Evolutionary conservation across 257 asterid genomes (phyloP).

Genomic region (Solanum tarapatanum): DNA sequence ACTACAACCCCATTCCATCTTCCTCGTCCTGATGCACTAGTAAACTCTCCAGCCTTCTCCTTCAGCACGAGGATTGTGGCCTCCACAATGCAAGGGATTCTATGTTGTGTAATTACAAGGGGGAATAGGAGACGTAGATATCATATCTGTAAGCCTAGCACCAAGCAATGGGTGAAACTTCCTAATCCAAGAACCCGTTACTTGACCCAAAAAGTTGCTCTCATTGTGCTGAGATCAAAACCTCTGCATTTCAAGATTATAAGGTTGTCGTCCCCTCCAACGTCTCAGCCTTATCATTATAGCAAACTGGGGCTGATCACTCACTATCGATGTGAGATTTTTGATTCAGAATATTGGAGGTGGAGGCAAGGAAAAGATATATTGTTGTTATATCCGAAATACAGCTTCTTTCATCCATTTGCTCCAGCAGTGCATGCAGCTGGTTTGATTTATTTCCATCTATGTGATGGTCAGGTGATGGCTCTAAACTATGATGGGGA

Average conservation of each 20-base stretch:
- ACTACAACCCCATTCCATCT: neutral
- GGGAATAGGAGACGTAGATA: neutral
- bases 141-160: neutral
- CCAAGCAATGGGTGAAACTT: neutral
- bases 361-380: conserved; percentile 3
- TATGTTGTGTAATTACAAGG: neutral
- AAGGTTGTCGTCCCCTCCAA: neutral
- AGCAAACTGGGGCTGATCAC: neutral
- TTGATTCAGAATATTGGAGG: conserved; percentile 3
- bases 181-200: neutral
- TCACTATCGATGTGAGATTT: neutral
- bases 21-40: neutral
- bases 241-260: conserved; percentile 5
- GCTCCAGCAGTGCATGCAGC: neutral
- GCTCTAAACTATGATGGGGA: neutral
- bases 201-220: neutral
- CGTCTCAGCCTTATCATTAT: neutral
- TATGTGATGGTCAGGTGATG: neutral
- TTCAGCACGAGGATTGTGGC: neutral
- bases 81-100: conserved; percentile 1
- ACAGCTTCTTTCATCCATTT: neutral
- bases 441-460: neutral
- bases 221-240: neutral
- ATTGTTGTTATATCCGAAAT: neutral
- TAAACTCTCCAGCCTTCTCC: neutral